A percentile compares a stretch with the other conserved stretches of the same genome.
Evolutionary conservation across 2,329 filamentous ascomycete species (phyloP).

Genomic region (Coleophoma cylindrospora): DNA sequence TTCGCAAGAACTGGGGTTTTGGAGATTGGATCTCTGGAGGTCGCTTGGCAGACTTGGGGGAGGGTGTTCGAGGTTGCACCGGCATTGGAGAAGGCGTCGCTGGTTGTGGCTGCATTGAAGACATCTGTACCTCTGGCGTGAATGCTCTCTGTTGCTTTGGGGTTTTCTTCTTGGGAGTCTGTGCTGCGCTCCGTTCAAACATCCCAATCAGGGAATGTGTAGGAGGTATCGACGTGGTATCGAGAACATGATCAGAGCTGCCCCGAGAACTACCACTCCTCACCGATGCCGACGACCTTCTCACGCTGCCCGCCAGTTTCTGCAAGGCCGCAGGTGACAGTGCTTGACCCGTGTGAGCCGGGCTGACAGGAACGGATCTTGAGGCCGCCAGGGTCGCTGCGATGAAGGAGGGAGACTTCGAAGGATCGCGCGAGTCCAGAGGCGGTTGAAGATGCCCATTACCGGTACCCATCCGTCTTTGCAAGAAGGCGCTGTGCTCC

Average conservation of each 20-base stretch:
- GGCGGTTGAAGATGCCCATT: conserved; percentile 15
- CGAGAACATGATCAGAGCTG: conserved; percentile 32
- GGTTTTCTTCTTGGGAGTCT: conserved; percentile 11
- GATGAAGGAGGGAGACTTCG: conserved; percentile 53
- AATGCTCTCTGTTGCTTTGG: conserved; percentile 21
- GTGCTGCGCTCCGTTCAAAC: conserved; percentile 51
- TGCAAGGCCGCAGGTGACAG: conserved; percentile 1
- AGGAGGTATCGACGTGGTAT: conserved; percentile 55
- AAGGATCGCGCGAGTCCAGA: conserved; percentile 6
- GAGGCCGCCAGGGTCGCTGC: conserved; percentile 59
- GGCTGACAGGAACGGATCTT: conserved; percentile 49
- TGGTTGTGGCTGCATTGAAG: not conserved
- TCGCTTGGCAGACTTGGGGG: conserved; percentile 1
- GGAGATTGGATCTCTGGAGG: conserved; percentile 9
- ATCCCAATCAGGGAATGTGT: conserved; percentile 62
- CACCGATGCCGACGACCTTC: conserved; percentile 9
- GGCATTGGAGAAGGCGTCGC: conserved; percentile 4
- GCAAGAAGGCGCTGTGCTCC: conserved; percentile 8
- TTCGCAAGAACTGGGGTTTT: conserved; percentile 1
- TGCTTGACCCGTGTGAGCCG: conserved; percentile 29
- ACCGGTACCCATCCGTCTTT: conserved; percentile 7
- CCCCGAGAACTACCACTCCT: conserved; percentile 13
- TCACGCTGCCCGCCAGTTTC: not conserved
- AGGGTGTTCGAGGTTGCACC: conserved; percentile 2
- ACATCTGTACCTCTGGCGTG: conserved; percentile 5